Conservation (phyloP, 306 rosid species). For the Acmispon strigosus region DNA sequence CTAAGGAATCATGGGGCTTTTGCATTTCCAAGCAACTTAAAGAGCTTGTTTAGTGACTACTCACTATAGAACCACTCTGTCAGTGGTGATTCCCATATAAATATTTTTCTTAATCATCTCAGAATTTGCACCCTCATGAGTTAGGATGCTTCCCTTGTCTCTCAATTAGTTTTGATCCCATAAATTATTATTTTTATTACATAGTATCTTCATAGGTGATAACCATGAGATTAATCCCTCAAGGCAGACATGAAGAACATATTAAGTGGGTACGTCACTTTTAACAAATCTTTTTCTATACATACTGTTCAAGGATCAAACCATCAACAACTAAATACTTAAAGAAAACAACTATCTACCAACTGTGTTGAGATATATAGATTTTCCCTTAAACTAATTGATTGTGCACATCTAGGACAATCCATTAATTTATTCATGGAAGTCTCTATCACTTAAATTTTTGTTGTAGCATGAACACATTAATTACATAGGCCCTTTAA, state of each 20-base stretch:
- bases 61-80: constrained; percentile 44
- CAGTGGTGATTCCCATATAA: constrained; percentile 36
- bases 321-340: too few relatives aligned
- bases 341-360: too few relatives aligned
- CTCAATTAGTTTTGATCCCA: neutral
- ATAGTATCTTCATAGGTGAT: too few relatives aligned
- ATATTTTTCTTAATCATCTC: constrained; percentile 22
- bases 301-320: too few relatives aligned
- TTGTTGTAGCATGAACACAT: constrained; percentile 44
- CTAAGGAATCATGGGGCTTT: constrained; percentile 42
- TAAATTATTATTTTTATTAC: too few relatives aligned
- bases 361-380: too few relatives aligned
- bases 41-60: constrained; percentile 42
- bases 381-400: too few relatives aligned
- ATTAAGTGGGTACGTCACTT: too few relatives aligned
- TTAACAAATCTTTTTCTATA: too few relatives aligned
- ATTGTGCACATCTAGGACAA: constrained; percentile 28
- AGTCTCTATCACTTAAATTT: constrained; percentile 40
- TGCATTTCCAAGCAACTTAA: constrained; percentile 44
- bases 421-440: constrained; percentile 26
- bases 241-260: too few relatives aligned
- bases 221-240: too few relatives aligned
- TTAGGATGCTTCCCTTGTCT: constrained; percentile 36
- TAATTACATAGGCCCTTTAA: constrained; percentile 27
- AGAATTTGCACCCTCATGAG: constrained; percentile 21